These are phyloP conservation scores for Elsinoe ampelina DNA, from an alignment of 2,329 filamentous ascomycete species.

Conservation along the genomic window DNA sequence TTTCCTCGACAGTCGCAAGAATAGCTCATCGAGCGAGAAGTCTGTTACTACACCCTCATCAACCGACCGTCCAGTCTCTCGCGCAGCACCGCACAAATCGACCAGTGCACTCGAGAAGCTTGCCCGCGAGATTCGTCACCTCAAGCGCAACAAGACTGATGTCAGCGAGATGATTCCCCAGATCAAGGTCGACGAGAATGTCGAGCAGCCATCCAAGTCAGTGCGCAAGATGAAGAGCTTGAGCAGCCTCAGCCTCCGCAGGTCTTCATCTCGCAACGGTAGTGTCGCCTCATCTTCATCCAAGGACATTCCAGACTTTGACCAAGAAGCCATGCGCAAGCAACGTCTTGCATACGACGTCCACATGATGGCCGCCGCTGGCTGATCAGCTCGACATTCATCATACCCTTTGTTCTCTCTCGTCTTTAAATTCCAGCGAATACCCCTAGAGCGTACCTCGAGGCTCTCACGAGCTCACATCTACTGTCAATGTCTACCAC, in stretches of 20 bases:
- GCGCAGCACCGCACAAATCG: conserved; percentile 20
- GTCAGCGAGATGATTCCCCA: conserved; percentile 38
- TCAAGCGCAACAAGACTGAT: conserved; percentile 45
- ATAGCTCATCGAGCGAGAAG: conserved; percentile 19
- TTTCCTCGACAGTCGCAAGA: conserved; percentile 34
- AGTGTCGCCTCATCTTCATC: conserved; percentile 20
- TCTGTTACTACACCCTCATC: conserved; percentile 19
- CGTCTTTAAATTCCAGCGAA: neutral
- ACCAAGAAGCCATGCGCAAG: conserved; percentile 41
- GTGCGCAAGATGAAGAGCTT: conserved; percentile 31
- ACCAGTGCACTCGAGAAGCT: conserved; percentile 51
- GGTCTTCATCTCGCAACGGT: conserved; percentile 25
- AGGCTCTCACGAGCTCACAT: conserved; percentile 5
- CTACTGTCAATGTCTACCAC: conserved; percentile 7
- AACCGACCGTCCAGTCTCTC: conserved; percentile 16
- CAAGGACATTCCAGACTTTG: conserved; percentile 33
- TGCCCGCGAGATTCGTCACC: conserved; percentile 49
- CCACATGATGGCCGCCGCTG: conserved; percentile 19
- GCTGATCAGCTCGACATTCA: neutral
- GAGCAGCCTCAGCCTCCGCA: conserved; percentile 25
- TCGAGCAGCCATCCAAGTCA: neutral
- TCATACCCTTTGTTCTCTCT: neutral
- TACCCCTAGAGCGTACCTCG: conserved; percentile 4
- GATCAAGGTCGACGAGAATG: conserved; percentile 13
- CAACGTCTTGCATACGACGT: conserved; percentile 41